Evolutionary conservation across 495 filamentous ascomycete genomes (phyloP), one percentile per base, ranked within the genome.

Genomic region (Lichenothelia convexa): DNA sequence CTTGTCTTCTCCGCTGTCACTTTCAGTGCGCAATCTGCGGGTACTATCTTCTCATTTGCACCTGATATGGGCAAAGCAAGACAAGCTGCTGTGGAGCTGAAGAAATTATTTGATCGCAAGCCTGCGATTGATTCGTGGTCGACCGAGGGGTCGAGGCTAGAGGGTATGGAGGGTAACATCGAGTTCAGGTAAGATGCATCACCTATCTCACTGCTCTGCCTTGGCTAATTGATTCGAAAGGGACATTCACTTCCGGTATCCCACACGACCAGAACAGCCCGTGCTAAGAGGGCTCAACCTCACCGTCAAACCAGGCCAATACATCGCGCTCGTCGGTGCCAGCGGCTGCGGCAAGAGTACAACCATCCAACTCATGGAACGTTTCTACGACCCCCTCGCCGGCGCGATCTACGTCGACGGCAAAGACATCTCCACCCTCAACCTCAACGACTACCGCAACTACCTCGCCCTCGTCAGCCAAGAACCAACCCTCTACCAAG

Each of bases 21-120:
- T 37, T 87, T 85, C 46, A 80, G 81, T 43, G 71, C 81, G 2
- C 82, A 89, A 49, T 78, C 78, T 12, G 84, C 83, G 2, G 83
- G 84, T n/a, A 78, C 70, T 0, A 73, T 92, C 42, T 89, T 91
- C 57, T 80, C 78, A 5, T 89, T 86, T 49, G 75, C 79, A 1
- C 72, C 65, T 2, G 83, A 91, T 34, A 89, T 91, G 78, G 78
- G 82, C 34, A 87, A 91, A 53, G 82, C 83, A 2, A 80, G 80
- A 48, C 69, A 79, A 31, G 80, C 83, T 1, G 83, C 84, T 4
- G 60, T 63, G 13, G 68, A 79, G 36, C 71, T 91, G 38, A 80
- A 82, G 46, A 68, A 56, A 2, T 62, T 92, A n/a, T 81, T 87
- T 45, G 80, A 89, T 48, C 70, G 77, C 21, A 64, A 70, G 19